Evolutionary conservation across 2,329 filamentous ascomycete species (phyloP).

Genomic region (Stemphylium lycopersici): DNA sequence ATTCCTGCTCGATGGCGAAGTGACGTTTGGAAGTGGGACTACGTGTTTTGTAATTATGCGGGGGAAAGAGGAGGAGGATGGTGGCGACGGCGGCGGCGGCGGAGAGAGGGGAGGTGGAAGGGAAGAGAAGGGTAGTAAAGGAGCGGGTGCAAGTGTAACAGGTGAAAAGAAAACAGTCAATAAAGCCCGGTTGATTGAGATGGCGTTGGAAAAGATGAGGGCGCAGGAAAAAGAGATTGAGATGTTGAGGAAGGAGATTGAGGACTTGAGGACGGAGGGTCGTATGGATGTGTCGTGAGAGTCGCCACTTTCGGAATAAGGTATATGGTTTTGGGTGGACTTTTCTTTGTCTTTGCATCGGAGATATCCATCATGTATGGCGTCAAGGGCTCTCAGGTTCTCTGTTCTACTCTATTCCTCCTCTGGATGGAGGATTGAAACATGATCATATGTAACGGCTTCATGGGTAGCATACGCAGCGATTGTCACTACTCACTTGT

Average conservation of each 20-base stretch:
- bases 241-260: slow-evolving; percentile 32
- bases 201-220: slow-evolving; percentile 41
- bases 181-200: slow-evolving; percentile 39
- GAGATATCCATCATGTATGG: slow-evolving; percentile 10
- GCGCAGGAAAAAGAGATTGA: slow-evolving; percentile 39
- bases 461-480: no score
- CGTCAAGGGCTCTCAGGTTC: neutral
- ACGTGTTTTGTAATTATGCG: slow-evolving; percentile 41
- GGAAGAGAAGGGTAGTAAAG: slow-evolving; percentile 4
- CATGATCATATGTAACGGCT: no score
- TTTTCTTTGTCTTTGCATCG: neutral
- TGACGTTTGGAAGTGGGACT: slow-evolving; percentile 39
- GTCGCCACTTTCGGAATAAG: no score
- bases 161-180: slow-evolving; percentile 39
- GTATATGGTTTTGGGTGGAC: no score
- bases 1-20: slow-evolving; percentile 38
- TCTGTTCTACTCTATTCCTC: no score
- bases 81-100: neutral
- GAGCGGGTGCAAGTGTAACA: slow-evolving; percentile 7
- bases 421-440: no score
- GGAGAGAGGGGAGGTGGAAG: neutral
- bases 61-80: slow-evolving; percentile 20
- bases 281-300: slow-evolving; percentile 32
- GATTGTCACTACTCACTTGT: no score
- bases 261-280: slow-evolving; percentile 25